Percentiles rank a stretch among this genome's conserved stretches.
phyloP scores from a whole-genome alignment of 1,284 basidiomycete species.

The Meira miltonrushii region DNA sequence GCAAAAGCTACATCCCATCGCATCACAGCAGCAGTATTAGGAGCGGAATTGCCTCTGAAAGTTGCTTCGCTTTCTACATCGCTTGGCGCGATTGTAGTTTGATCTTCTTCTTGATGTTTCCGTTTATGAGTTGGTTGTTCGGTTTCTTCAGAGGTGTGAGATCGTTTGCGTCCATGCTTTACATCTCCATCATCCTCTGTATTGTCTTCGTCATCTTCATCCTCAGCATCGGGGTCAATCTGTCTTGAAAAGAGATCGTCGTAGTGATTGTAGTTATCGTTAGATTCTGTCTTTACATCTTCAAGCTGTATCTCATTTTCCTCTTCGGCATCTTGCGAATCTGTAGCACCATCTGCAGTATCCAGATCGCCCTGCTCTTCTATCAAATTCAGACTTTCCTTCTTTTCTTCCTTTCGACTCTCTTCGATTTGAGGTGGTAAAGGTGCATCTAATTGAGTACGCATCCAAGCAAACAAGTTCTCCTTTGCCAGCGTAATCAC shows the following conservation, averaged over 20 bases:
- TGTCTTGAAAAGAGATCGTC: background rate
- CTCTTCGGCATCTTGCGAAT: background rate
- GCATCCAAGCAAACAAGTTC: constrained; percentile 46
- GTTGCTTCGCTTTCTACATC: constrained; percentile 8
- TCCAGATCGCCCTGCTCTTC: constrained; percentile 1
- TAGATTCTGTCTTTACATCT: no score
- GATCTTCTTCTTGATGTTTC: background rate
- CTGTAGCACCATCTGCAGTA: background rate
- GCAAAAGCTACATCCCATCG: constrained; percentile 4
- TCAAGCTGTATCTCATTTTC: no score
- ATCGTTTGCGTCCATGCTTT: background rate
- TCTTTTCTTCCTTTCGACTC: constrained; percentile 14
- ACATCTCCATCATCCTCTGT: background rate
- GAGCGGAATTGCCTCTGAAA: background rate
- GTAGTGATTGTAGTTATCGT: no score
- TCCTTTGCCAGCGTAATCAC: constrained; percentile 34
- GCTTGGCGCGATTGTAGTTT: background rate
- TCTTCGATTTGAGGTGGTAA: constrained; percentile 29
- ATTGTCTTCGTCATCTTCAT: background rate
- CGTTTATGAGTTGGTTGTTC: background rate
- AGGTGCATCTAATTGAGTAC: constrained; percentile 27
- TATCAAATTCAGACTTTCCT: constrained; percentile 6
- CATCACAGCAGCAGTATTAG: background rate
- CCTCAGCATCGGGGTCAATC: background rate
- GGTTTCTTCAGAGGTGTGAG: background rate